Conservation (phyloP, 345 rosid species). For the Linum trigynum region DNA sequence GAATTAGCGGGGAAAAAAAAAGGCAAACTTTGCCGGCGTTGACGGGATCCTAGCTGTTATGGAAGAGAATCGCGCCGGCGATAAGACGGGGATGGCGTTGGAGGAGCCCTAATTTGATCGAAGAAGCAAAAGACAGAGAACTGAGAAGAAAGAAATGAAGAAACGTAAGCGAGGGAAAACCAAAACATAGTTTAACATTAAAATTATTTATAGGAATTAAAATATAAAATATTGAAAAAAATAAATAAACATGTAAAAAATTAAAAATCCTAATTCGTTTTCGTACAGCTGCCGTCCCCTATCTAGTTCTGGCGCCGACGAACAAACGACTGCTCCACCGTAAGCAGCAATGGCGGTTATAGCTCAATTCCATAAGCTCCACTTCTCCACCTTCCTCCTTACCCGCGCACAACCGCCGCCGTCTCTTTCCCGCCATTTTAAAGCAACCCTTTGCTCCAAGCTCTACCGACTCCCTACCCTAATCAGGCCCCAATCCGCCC, state of each 20-base stretch:
- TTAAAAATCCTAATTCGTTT: background rate
- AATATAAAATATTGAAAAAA: no score
- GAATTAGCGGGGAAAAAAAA: background rate
- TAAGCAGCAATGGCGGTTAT: background rate
- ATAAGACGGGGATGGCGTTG: no score
- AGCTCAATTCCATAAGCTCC: background rate
- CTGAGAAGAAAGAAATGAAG: no score
- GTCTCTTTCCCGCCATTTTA: background rate
- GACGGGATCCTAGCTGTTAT: no score
- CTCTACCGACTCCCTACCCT: background rate
- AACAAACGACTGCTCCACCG: background rate
- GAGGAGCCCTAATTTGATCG: no score
- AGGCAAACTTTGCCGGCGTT: background rate
- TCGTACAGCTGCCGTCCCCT: background rate
- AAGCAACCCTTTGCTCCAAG: background rate
- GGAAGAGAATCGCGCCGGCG: no score
- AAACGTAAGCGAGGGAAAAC: no score
- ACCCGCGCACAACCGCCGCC: background rate
- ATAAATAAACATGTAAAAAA: no score
- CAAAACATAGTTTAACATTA: no score
- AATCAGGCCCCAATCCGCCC: background rate
- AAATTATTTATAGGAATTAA: no score
- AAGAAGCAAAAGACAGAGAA: no score
- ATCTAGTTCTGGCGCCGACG: background rate
- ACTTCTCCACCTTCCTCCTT: background rate